phyloP scores from a whole-genome alignment of 306 rosid species.

The Casuarina equisetifolia region DNA sequence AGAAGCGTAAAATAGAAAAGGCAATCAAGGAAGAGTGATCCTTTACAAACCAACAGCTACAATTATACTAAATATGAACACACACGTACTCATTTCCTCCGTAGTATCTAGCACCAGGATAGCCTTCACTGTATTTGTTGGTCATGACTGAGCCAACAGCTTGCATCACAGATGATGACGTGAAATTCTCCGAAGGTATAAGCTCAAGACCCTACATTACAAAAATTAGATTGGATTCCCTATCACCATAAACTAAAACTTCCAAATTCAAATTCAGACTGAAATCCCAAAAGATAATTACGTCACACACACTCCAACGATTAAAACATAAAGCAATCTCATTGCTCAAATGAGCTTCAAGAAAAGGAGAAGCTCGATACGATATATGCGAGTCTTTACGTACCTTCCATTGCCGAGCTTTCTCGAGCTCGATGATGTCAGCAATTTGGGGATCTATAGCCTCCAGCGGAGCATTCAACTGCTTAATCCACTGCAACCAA shows the following conservation, averaged over 20 bases:
- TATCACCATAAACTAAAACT: not conserved
- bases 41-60: not conserved
- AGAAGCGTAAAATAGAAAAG: not conserved
- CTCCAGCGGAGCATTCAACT: slow-evolving; percentile 78
- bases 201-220: slow-evolving; percentile 68
- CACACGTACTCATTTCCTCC: slow-evolving; percentile 89
- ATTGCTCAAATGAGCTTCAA: not conserved
- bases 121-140: slow-evolving; percentile 88
- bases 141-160: slow-evolving; percentile 98
- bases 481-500: slow-evolving; percentile 70
- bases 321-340: not conserved
- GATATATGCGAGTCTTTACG: not conserved
- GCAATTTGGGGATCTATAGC: slow-evolving; percentile 75
- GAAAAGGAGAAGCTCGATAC: not conserved
- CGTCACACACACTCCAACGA: not conserved
- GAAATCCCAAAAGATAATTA: not conserved
- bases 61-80: not conserved
- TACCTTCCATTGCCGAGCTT: slow-evolving; percentile 93
- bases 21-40: not conserved
- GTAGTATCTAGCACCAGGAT: slow-evolving; percentile 95
- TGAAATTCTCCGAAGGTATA: slow-evolving; percentile 87
- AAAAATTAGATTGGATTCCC: not conserved
- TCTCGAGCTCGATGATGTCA: slow-evolving; percentile 84
- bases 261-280: not conserved
- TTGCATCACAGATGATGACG: slow-evolving; percentile 86